phyloP scores from a whole-genome alignment of 768 basidiomycete genomes.

The Russula griseocarnosa region DNA sequence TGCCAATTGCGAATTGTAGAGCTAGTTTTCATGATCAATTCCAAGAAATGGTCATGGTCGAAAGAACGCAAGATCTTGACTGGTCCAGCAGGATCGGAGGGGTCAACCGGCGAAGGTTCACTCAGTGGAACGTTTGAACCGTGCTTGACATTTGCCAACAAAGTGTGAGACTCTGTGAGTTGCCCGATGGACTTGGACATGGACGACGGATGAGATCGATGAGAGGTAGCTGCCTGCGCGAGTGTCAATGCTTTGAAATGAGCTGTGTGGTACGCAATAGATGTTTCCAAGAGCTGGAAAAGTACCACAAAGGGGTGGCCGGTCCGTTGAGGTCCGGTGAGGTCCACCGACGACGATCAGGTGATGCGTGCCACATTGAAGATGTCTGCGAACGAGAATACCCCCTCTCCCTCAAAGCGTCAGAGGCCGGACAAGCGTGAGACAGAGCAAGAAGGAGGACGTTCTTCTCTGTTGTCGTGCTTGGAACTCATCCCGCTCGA shows the following conservation, averaged over 20 bases:
- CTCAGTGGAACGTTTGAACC: slow-evolving; percentile 48
- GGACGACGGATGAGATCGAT: slow-evolving; percentile 35
- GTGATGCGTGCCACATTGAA: too few species aligned
- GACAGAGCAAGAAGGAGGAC: not conserved
- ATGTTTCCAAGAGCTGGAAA: slow-evolving; percentile 78
- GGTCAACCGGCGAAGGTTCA: slow-evolving; percentile 74
- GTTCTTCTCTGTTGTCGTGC: not conserved
- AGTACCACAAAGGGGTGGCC: too few species aligned
- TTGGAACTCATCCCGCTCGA: slow-evolving; percentile 50
- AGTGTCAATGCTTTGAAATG: slow-evolving; percentile 68
- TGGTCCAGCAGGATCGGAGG: slow-evolving; percentile 65
- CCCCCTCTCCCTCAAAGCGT: not conserved
- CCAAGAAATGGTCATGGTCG: slow-evolving; percentile 82
- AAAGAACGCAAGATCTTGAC: slow-evolving; percentile 67
- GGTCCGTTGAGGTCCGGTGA: too few species aligned
- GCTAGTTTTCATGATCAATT: slow-evolving; percentile 76
- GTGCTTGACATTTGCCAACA: slow-evolving; percentile 43
- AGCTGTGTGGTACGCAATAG: slow-evolving; percentile 70
- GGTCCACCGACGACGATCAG: too few species aligned
- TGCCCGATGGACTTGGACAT: slow-evolving; percentile 50
- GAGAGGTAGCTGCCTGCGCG: slow-evolving; percentile 53
- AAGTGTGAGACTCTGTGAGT: slow-evolving; percentile 34
- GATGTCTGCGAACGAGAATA: not conserved
- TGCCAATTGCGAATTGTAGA: slow-evolving; percentile 93
- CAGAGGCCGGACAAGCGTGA: slow-evolving; percentile 2